Evolutionary conservation across 176 grass and related monocot species (phyloP).

Genomic region (Triticum urartu): DNA sequence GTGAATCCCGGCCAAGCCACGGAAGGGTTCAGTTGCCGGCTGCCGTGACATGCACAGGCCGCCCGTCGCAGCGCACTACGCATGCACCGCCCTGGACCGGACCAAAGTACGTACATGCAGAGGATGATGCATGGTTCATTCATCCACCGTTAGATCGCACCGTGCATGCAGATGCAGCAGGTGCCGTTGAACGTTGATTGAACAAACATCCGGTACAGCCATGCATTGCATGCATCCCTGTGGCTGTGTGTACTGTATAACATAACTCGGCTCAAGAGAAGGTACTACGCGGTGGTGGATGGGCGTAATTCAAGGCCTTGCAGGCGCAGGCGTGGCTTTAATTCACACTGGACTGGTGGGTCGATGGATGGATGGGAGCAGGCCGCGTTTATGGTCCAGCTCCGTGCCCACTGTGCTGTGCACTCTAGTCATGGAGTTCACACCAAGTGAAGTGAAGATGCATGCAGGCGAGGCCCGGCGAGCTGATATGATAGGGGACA

Average conservation of each 20-base stretch:
- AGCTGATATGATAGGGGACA: constrained; percentile 4
- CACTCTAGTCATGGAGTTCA: not conserved
- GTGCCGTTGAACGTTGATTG: not conserved
- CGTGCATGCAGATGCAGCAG: not conserved
- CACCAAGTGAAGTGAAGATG: not conserved
- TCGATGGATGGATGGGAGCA: not conserved
- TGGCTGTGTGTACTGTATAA: not conserved
- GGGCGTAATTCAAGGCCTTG: not conserved
- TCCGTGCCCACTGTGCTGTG: not conserved
- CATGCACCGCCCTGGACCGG: not conserved
- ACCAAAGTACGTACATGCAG: not conserved
- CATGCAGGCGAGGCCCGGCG: not conserved
- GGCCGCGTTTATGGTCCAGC: not conserved
- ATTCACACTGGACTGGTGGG: not conserved
- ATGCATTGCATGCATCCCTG: not conserved
- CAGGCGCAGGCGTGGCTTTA: constrained; percentile 8
- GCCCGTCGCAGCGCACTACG: not conserved
- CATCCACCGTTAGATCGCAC: not conserved
- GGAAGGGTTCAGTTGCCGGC: too few relatives aligned
- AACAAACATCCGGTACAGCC: not conserved
- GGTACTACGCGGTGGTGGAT: constrained; percentile 18
- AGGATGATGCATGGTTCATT: too few relatives aligned
- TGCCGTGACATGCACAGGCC: too few relatives aligned
- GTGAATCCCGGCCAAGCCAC: not conserved
- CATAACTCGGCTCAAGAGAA: not conserved